Conservation (phyloP, 305 asterid species). For the Fraxinus platypoda region DNA sequence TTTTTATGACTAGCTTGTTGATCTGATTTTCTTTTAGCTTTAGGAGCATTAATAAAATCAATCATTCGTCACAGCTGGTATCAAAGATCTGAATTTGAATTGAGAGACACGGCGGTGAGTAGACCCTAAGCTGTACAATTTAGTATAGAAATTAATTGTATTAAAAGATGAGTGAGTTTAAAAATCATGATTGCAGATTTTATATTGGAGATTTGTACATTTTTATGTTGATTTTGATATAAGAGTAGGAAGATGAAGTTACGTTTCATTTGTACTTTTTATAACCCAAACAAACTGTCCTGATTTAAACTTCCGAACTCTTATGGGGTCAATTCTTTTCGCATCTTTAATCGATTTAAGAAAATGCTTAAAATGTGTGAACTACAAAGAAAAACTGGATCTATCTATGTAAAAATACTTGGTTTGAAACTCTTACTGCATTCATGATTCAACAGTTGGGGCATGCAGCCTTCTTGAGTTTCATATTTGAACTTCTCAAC, state of each 20-base stretch:
- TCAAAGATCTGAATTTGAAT: not conserved
- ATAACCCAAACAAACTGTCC: not conserved
- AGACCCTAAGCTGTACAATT: not conserved
- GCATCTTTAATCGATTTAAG: not conserved
- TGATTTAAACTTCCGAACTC: not conserved
- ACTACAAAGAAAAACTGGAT: not conserved
- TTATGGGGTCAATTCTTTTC: not conserved
- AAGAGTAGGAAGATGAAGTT: not conserved
- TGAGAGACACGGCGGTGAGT: not conserved
- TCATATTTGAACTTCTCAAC: constrained; percentile 17
- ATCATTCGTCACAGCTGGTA: not conserved
- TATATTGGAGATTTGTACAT: not conserved
- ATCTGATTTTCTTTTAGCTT: not conserved
- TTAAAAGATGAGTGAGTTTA: not conserved
- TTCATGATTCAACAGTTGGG: constrained; percentile 9
- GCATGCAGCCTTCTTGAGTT: not conserved
- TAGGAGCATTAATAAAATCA: not conserved
- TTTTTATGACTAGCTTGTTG: not conserved
- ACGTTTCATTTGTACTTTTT: not conserved
- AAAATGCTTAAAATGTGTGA: not conserved
- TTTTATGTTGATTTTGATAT: not conserved
- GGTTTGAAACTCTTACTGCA: not conserved
- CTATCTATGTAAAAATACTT: not conserved
- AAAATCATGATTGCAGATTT: not conserved
- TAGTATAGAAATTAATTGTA: not conserved